Evolutionary conservation across 768 basidiomycete genomes (phyloP).

Genomic region (Leccinum fibrillosum): DNA sequence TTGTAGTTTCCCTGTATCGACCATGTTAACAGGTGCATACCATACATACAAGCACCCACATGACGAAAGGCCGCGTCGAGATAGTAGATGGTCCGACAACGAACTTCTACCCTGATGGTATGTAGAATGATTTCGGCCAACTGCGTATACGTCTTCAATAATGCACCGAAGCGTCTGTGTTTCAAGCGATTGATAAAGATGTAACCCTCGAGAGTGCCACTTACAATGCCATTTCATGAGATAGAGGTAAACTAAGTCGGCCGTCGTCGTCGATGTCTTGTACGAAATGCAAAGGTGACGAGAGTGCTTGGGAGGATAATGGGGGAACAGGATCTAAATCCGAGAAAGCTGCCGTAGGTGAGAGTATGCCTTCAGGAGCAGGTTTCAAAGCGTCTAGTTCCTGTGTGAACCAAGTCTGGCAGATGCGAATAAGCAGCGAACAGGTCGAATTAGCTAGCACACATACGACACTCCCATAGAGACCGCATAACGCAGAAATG

Average conservation of each 20-base stretch:
- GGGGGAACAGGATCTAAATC: slow-evolving; percentile 48
- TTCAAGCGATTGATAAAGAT: slow-evolving; percentile 6
- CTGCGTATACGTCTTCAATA: slow-evolving; percentile 88
- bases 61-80: slow-evolving; percentile 76
- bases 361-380: slow-evolving; percentile 45
- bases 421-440: slow-evolving; percentile 6
- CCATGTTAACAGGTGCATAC: slow-evolving; percentile 7
- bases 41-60: slow-evolving; percentile 38
- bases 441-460: neutral
- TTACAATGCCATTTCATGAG: slow-evolving; percentile 85
- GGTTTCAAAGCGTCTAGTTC: slow-evolving; percentile 69
- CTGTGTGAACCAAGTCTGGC: slow-evolving; percentile 80
- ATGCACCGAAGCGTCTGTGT: slow-evolving; percentile 82
- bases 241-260: slow-evolving; percentile 69
- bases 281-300: slow-evolving; percentile 45
- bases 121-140: slow-evolving; percentile 83
- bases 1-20: slow-evolving; percentile 73
- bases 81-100: slow-evolving; percentile 81
- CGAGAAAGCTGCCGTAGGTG: slow-evolving; percentile 46
- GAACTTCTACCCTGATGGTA: slow-evolving; percentile 83
- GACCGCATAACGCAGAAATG: slow-evolving; percentile 67
- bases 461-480: slow-evolving; percentile 86
- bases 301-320: slow-evolving; percentile 39
- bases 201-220: slow-evolving; percentile 27
- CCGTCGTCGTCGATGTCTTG: slow-evolving; percentile 40